Base-by-base conservation (phyloP, 768 basidiomycete genomes). In the Hemileccinum impolitum region DNA sequence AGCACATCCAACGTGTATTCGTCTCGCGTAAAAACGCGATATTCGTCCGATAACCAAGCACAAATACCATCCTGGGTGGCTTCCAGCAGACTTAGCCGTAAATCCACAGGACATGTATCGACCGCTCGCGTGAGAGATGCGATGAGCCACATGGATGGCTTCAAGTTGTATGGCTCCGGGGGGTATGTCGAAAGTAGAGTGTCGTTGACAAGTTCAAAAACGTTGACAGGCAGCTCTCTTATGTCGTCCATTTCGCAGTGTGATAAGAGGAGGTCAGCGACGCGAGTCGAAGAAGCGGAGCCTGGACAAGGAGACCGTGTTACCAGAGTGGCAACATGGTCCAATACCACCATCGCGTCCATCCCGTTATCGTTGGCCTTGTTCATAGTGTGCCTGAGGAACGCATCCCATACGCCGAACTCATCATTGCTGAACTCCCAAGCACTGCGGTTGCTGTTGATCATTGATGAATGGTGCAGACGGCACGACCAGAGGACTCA, bases 1-100 rank as follows among this genome's bases (percentile, higher is more conserved):
- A 85, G 60, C 48, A 86, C 74, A 61, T 87, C 84, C 53, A 79
- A 72, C 15, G 68, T 67, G 49, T 87, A 78, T 43, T 85, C 82
- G 21, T 77, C 75, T 26, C 69, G 69, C 12, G 70, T 69, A 65
- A 85, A 79, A 8, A 72, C 68, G 19, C 61, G 58, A 37, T 66
- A 68, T 43, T 82, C 78, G 64, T 91, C 88, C 17, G 76, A 72
- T 26, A 90, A 61, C 89, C 88, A 90, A 13, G 73, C 55, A 36
- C 70, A 61, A 21, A 87, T 43, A 10, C 83, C 80, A 1, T 81
- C 83, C 53, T 81, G 76, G 13, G 81, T 48, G 12, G 62, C 48
- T 40, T 77, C 73, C 41, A 88, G 59, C 35, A 85, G 57, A 19
- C 66, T 63, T 18, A 72, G 52, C 36, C 75, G 61, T 42, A 81